Base-by-base conservation (phyloP, 345 rosid genomes). In the Corymbia maculata region DNA sequence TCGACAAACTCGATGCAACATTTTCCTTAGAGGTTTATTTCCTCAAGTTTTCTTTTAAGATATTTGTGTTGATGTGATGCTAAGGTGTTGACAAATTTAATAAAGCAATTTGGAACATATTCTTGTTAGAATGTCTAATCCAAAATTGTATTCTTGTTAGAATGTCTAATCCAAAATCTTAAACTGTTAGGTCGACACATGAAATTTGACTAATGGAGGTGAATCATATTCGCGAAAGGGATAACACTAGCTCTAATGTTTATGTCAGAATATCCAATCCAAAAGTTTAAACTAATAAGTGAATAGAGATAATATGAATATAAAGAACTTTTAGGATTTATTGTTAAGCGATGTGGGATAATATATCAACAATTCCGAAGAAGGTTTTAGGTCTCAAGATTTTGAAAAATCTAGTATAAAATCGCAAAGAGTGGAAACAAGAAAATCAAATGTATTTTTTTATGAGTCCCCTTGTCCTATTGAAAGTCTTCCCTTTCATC, bases 241-340 rank as follows among this genome's bases (percentile, higher is more conserved):
- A 55, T 55, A 55, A 22, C 6, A 55, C 28, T 55, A 9, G 24
- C 28, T 55, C 28, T 22, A 55, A 0, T 9, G 21, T 0, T 0
- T 28, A 4, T 22, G 5, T 55, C 0, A 55, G 12, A 55, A 22
- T 22, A 8, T 0, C 13, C 0, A 0, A 55, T 2, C 24, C 28
- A 22, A 55, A 55, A 55, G 1, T 55, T 22, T 22, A 22, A 22
- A 0, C 24, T 55, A 12, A 21, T 55, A 4, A 1, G 1, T 55
- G 13, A 0, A 55, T 4, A 55, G 6, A 55, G 13, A 22, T 0
- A 5, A 55, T 12, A 22, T 55, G 2, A 55, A 55, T 22, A 55
- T 55, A 22, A 55, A 55, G 0, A 22, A 4, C 9, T 21, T 55
- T 55, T 22, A 22, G 22, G 2, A 55, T 12, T 55, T 0, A 2